A percentile compares a stretch with the other conserved stretches of the same genome.
Conservation (phyloP, 306 rosid genomes). For the Sesbania bispinosa region DNA sequence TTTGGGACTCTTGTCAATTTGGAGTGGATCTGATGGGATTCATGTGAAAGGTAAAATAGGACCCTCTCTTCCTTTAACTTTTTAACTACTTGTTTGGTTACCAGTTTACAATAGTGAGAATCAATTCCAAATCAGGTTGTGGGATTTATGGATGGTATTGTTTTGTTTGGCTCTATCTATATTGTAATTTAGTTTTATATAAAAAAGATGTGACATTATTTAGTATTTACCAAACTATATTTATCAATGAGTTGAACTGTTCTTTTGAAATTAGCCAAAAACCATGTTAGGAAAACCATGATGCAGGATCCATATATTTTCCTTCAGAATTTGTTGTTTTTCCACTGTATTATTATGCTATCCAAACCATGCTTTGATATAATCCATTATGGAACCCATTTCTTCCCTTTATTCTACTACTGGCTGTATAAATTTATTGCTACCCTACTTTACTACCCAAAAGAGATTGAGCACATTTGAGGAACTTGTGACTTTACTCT, state of each 20-base stretch:
- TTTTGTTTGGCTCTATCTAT: slow-evolving; percentile 16
- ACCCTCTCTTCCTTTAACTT: too few relatives aligned
- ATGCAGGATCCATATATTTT: not conserved
- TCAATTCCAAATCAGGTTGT: too few relatives aligned
- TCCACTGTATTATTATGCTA: not conserved
- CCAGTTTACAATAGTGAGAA: too few relatives aligned
- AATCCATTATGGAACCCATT: not conserved
- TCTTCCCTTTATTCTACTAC: not conserved
- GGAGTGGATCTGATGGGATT: slow-evolving; percentile 22
- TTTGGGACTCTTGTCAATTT: slow-evolving; percentile 9
- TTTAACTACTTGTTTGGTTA: slow-evolving; percentile 4
- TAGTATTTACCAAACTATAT: not conserved
- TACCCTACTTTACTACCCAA: not conserved
- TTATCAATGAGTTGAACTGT: not conserved
- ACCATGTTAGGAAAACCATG: not conserved
- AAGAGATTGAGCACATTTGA: not conserved
- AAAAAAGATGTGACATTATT: not conserved
- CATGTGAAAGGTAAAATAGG: slow-evolving; percentile 34
- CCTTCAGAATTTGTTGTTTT: not conserved
- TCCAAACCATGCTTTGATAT: not conserved
- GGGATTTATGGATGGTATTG: slow-evolving; percentile 3
- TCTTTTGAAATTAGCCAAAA: slow-evolving; percentile 11
- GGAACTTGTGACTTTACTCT: slow-evolving; percentile 1
- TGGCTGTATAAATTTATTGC: not conserved
- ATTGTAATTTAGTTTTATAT: not conserved